phyloP scores from a whole-genome alignment of 2,329 filamentous ascomycete species.

The Colletotrichum echinochloae region DNA sequence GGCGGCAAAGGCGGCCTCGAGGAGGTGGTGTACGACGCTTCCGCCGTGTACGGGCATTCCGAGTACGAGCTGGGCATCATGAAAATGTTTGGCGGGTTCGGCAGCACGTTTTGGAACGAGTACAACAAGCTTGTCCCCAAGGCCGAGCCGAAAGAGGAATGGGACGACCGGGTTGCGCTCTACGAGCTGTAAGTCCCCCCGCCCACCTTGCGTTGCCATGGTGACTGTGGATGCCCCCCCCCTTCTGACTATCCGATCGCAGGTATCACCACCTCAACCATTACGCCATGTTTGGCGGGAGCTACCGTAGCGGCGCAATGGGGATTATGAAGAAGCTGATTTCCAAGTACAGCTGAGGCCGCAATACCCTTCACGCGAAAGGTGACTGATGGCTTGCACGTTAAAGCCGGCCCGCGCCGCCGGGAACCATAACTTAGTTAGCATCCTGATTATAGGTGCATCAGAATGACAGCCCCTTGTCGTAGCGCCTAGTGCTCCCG shows the following conservation, averaged over 20 bases:
- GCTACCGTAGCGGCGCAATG: conserved; percentile 81
- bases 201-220: conserved; percentile 4
- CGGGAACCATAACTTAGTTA: conserved; percentile 5
- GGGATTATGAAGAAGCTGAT: conserved; percentile 82
- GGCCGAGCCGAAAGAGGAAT: conserved; percentile 84
- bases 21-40: conserved; percentile 86
- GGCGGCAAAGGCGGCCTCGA: conserved; percentile 64
- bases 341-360: conserved; percentile 71
- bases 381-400: conserved; percentile 6
- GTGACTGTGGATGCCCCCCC: conserved; percentile 23
- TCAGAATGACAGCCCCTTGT: conserved; percentile 5
- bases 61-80: conserved; percentile 96
- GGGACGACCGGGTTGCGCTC: conserved; percentile 82
- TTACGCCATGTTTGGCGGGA: conserved; percentile 83
- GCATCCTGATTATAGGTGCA: background rate
- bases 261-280: conserved; percentile 94
- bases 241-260: conserved; percentile 39
- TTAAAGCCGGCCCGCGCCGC: conserved; percentile 35
- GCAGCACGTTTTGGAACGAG: conserved; percentile 76
- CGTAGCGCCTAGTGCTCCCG: conserved; percentile 4
- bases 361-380: too few species aligned
- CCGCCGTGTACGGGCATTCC: conserved; percentile 83
- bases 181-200: conserved; percentile 79
- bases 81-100: conserved; percentile 95
- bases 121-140: conserved; percentile 82